phyloP scores from a whole-genome alignment of 1,284 basidiomycete species.

The Trichosporon sp. region DNA sequence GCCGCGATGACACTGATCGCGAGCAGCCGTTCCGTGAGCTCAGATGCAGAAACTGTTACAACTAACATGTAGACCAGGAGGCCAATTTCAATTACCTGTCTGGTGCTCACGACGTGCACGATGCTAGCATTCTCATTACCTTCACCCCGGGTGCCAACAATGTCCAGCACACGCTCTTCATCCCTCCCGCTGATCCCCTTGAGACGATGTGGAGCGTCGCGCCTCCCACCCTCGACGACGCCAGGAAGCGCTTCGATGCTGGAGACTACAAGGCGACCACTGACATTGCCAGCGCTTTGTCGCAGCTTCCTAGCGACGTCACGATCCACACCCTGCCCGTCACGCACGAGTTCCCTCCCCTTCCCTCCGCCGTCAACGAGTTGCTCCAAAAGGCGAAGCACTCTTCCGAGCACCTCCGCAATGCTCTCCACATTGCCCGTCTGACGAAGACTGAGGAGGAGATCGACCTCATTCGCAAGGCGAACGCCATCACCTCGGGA shows the following conservation, averaged over 20 bases:
- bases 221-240: conserved; percentile 70
- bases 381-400: conserved; percentile 35
- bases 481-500: conserved; percentile 78
- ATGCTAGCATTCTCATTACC: conserved; percentile 67
- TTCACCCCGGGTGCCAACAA: conserved; percentile 58
- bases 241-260: conserved; percentile 63
- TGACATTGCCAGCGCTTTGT: conserved; percentile 55
- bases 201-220: conserved; percentile 84
- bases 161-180: conserved; percentile 65
- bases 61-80: conserved; percentile 61
- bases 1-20: conserved; percentile 83
- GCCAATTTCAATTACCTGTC: conserved; percentile 87
- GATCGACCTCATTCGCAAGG: conserved; percentile 71
- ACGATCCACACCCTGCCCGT: conserved; percentile 59
- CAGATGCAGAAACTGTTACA: background rate
- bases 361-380: conserved; percentile 66
- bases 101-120: conserved; percentile 69
- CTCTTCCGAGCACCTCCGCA: conserved; percentile 64
- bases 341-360: conserved; percentile 62
- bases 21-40: conserved; percentile 71
- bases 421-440: conserved; percentile 74
- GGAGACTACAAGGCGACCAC: conserved; percentile 63
- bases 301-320: conserved; percentile 26
- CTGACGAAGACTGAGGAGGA: conserved; percentile 75
- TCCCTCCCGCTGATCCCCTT: conserved; percentile 69